Percentiles rank a stretch among this genome's conserved stretches.
phyloP scores from a whole-genome alignment of 2,329 filamentous ascomycete genomes.

The Trichoderma gracile region DNA sequence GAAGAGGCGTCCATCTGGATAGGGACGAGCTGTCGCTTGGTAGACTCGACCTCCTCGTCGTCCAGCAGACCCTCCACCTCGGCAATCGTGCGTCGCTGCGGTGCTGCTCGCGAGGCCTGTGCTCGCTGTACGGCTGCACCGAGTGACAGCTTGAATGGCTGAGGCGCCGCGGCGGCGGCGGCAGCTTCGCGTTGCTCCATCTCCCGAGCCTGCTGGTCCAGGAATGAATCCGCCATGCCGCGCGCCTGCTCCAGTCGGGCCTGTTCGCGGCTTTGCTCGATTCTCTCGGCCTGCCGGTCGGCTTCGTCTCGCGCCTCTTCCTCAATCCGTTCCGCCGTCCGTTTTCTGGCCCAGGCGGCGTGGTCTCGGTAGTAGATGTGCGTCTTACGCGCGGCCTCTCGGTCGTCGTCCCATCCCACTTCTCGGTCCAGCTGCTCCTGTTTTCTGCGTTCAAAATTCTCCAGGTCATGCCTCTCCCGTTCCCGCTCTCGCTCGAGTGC shows the following conservation, averaged over 20 bases:
- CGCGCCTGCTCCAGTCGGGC: slow-evolving; percentile 75
- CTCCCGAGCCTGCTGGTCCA: slow-evolving; percentile 80
- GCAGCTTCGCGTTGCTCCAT: slow-evolving; percentile 54
- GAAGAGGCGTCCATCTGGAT: slow-evolving; percentile 76
- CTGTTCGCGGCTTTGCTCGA: slow-evolving; percentile 68
- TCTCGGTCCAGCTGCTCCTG: slow-evolving; percentile 65
- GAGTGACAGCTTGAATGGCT: slow-evolving; percentile 89
- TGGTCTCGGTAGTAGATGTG: slow-evolving; percentile 88
- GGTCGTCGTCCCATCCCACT: slow-evolving; percentile 84
- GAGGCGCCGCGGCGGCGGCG: slow-evolving; percentile 55
- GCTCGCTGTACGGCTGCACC: slow-evolving; percentile 80
- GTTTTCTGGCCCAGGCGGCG: slow-evolving; percentile 80
- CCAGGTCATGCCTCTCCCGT: slow-evolving; percentile 73
- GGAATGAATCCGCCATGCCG: slow-evolving; percentile 87
- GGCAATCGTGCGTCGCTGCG: slow-evolving; percentile 75
- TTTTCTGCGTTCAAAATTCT: slow-evolving; percentile 64
- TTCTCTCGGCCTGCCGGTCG: slow-evolving; percentile 76
- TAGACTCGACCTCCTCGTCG: slow-evolving; percentile 80
- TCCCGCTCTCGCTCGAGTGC: slow-evolving; percentile 83
- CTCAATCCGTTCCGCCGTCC: slow-evolving; percentile 68
- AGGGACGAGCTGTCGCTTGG: slow-evolving; percentile 74
- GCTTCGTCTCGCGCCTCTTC: slow-evolving; percentile 79
- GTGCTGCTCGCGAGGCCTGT: slow-evolving; percentile 55
- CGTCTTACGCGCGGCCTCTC: slow-evolving; percentile 69
- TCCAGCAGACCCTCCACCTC: slow-evolving; percentile 94